Evolutionary conservation across 176 grass and related monocot species (phyloP).

Genomic region (Musa schizocarpa): DNA sequence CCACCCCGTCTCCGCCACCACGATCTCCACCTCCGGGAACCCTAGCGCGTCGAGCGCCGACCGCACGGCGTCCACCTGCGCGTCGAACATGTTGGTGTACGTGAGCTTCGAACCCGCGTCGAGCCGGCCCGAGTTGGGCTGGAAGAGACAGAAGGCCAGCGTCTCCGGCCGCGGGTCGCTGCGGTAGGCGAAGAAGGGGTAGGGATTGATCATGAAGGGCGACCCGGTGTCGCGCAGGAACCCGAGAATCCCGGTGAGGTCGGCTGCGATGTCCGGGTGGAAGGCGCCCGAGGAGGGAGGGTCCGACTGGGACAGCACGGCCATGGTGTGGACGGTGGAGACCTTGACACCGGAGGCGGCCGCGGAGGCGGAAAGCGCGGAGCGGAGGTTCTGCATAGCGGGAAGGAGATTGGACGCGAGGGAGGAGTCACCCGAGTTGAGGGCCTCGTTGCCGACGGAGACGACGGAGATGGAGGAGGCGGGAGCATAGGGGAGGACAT

Average conservation of each 20-base stretch:
- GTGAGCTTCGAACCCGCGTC: slow-evolving; percentile 61
- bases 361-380: slow-evolving; percentile 58
- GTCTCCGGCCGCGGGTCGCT: slow-evolving; percentile 79
- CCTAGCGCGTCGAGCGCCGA: slow-evolving; percentile 63
- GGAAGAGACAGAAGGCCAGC: slow-evolving; percentile 93
- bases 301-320: slow-evolving; percentile 62
- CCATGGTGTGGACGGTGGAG: slow-evolving; percentile 91
- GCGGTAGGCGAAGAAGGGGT: slow-evolving; percentile 89
- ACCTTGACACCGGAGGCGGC: slow-evolving; percentile 45
- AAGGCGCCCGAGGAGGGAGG: slow-evolving; percentile 84
- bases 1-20: slow-evolving; percentile 96
- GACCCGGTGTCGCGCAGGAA: slow-evolving; percentile 69
- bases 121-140: slow-evolving; percentile 68
- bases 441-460: slow-evolving; percentile 87
- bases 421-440: slow-evolving; percentile 49
- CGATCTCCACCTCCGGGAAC: slow-evolving; percentile 55
- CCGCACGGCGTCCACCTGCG: slow-evolving; percentile 84
- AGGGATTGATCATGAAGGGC: slow-evolving; percentile 96
- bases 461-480: slow-evolving; percentile 52
- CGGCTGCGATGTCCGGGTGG: slow-evolving; percentile 26
- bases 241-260: not conserved
- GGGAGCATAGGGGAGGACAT: slow-evolving; percentile 37
- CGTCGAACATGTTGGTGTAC: slow-evolving; percentile 99
- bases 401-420: slow-evolving; percentile 61
- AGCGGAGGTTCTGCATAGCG: slow-evolving; percentile 89